Base-by-base conservation (phyloP, 1,284 basidiomycete genomes). In the Grifola frondosa region DNA sequence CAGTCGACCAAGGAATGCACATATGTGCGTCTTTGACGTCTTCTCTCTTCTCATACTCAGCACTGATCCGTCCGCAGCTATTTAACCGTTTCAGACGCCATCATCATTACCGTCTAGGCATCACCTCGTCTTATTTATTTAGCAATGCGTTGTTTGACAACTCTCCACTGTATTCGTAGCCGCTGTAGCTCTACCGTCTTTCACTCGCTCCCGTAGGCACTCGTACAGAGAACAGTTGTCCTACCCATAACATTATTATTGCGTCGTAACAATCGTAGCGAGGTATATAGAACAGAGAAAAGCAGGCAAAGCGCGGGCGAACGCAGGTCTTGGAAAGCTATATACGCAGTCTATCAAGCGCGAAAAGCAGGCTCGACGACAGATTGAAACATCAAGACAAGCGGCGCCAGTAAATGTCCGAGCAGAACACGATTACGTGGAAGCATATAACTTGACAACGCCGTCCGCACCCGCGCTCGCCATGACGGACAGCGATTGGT, bases 391-490 rank as follows among this genome's bases (percentile, higher is more conserved):
- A 41, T 49, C 36, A 37, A 30, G 37, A 48, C 37, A 30, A 40
- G 30, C 44, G 26, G 30, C 40, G 23, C 29, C 38, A 30, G 33
- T 8, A 23, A 23, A 30, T 11, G 31, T 28, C 26, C 12, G n/a
- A 15, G 30, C 56, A 64, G 75, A 88, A 66, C 84, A 88, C 54
- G 85, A 84, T 44, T 76, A 88, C 64, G 84, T 85, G 54, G 84
- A 87, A 47, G 87, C 83, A 60, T 87, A 97, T 33, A 98, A 73
- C 64, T 94, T 92, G 48, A 97, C 82, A 21, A 93, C 84, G n/a
- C 94, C 93, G 66, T 98, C 95, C 7, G 93, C 92, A 15, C 95
- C 95, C 6, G 91, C 90, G 59, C 89, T 94, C 9, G 88, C 92
- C 75, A 97, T 84, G 62, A 93, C 84, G 15, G 91, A 90, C 46